Evolutionary conservation across 768 basidiomycete species (phyloP).

Genomic region (Boletus tylopilopsis): DNA sequence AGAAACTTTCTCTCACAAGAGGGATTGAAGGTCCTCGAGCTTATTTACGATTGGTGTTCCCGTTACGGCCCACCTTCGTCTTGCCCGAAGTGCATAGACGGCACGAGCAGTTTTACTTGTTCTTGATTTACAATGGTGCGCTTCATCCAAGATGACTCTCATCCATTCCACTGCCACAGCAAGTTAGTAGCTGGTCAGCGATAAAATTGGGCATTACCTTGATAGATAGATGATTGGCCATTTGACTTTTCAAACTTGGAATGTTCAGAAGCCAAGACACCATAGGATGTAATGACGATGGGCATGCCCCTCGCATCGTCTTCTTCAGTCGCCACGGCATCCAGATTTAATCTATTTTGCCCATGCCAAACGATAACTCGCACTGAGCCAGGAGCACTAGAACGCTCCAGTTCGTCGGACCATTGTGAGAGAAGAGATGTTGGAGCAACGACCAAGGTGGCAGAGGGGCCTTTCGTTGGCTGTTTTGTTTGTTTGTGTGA

Average conservation of each 20-base stretch:
- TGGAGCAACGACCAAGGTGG: constrained; percentile 90
- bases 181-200: constrained; percentile 5
- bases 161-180: constrained; percentile 65
- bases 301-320: constrained; percentile 52
- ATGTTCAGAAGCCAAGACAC: constrained; percentile 86
- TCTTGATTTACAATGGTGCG: constrained; percentile 91
- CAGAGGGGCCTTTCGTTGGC: constrained; percentile 38
- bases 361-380: constrained; percentile 84
- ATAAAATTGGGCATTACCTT: constrained; percentile 44
- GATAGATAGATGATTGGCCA: constrained; percentile 59
- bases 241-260: constrained; percentile 59
- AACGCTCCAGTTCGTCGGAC: constrained; percentile 88
- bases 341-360: constrained; percentile 73
- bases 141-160: constrained; percentile 86
- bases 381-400: constrained; percentile 65
- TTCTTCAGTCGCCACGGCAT: constrained; percentile 54
- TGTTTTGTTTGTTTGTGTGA: constrained; percentile 30
- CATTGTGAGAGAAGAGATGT: constrained; percentile 91
- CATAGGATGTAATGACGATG: constrained; percentile 91
- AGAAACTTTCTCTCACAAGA: constrained; percentile 53
- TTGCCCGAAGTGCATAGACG: constrained; percentile 77
- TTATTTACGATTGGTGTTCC: constrained; percentile 96
- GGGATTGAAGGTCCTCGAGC: constrained; percentile 86
- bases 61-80: constrained; percentile 87
- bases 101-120: constrained; percentile 85